Evolutionary conservation across 2,329 filamentous ascomycete species (phyloP), one percentile per base, ranked within the genome.

Genomic region (Colletotrichum sp.): DNA sequence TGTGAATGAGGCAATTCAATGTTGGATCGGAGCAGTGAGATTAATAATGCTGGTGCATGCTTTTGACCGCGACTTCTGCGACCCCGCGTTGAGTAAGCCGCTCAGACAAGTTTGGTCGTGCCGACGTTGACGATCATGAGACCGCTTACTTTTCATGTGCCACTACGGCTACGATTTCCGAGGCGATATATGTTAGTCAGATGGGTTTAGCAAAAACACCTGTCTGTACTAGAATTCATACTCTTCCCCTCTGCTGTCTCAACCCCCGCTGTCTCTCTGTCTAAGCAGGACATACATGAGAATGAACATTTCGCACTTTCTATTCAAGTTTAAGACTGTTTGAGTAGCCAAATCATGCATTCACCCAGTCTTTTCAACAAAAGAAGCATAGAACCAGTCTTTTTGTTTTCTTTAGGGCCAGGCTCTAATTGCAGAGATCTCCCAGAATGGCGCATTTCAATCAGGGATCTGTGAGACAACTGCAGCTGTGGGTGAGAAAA

Each of bases 311-410:
- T 52, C 6, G 8, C n/a, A 52, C 7, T 48, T 3, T 21, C 3
- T 21, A 3, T 52, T 52, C 43, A 21, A 52, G n/a, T 52, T 52
- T 0, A 0, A 21, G 43, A 2, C 43, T 52, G 10, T 13, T 1
- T 4, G 43, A 3, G 43, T 21, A 4, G 0, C 10, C 0, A 6
- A 52, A 3, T 7, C 0, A 4, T 4, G 13, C 6, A 21, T 1
- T 52, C 18, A 13, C 43, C 2, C 7, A 2, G 12, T 52, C n/a
- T 21, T 12, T 24, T 52, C n/a, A 52, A 21, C 10, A 21, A n/a
- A 52, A 48, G 43, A 48, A 52, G 43, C 6, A 13, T 21, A 21
- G 6, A 21, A 3, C 2, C 7, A 1, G n/a, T 7, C n/a, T 2
- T 52, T 52, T 7, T 13, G 10, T 21, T 52, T 13, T 21, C 10